Conservation (phyloP, 305 asterid species). For the Andrographis paniculata region DNA sequence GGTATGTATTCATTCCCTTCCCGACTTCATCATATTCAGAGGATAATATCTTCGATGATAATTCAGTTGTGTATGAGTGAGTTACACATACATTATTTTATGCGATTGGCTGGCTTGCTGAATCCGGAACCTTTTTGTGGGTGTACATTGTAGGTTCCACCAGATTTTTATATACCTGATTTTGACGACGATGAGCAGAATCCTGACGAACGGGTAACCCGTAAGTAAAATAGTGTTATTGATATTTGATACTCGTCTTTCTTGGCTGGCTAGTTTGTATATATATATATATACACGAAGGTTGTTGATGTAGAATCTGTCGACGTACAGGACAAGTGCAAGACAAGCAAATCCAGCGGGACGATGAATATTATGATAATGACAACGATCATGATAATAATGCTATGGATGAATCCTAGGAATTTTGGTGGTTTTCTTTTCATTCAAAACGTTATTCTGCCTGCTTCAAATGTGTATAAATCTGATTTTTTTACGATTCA, state of each 20-base stretch:
- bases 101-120: too few relatives aligned
- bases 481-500: too few relatives aligned
- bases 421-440: too few relatives aligned
- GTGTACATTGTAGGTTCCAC: constrained; percentile 95
- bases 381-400: constrained; percentile 88
- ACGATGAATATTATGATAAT: constrained; percentile 87
- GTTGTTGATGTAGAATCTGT: too few relatives aligned
- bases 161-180: constrained; percentile 89
- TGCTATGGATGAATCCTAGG: constrained; percentile 53
- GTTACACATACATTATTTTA: too few relatives aligned
- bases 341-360: constrained; percentile 94
- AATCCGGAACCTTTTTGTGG: too few relatives aligned
- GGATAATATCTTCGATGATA: background rate
- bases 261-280: background rate
- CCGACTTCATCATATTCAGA: background rate
- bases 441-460: too few relatives aligned
- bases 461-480: too few relatives aligned
- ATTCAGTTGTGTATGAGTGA: too few relatives aligned
- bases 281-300: too few relatives aligned
- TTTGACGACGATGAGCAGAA: constrained; percentile 81
- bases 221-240: constrained; percentile 78
- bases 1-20: constrained; percentile 28
- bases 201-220: constrained; percentile 73
- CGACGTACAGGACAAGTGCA: constrained; percentile 51
- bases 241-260: background rate